Conservation (phyloP, 2,329 filamentous ascomycete species). For the Aureobasidium subglaciale region DNA sequence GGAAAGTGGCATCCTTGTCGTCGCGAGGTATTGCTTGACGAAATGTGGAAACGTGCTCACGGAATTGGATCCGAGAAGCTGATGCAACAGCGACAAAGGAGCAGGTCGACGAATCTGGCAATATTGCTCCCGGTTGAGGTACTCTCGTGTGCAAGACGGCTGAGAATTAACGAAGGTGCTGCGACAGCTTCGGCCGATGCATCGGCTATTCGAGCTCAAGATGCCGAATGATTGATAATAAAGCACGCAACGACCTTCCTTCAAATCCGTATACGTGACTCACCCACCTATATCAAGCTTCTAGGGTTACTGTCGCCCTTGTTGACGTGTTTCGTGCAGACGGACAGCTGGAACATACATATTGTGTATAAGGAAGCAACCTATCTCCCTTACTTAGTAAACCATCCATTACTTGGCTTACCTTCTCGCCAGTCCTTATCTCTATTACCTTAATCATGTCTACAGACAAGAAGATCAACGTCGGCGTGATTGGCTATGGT, state of each 20-base stretch:
- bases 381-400: not conserved
- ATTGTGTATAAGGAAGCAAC: not conserved
- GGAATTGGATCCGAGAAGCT: too few species aligned
- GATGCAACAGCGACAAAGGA: too few species aligned
- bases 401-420: not conserved
- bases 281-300: not conserved
- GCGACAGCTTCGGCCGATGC: not conserved
- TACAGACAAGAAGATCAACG: conserved; percentile 38
- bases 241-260: not conserved
- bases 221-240: not conserved
- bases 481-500: conserved; percentile 55
- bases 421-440: not conserved
- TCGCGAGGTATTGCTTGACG: too few species aligned
- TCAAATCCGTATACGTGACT: not conserved
- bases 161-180: not conserved
- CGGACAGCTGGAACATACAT: not conserved
- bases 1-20: not conserved
- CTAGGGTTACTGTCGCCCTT: not conserved
- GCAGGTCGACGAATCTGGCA: not conserved
- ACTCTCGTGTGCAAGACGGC: not conserved
- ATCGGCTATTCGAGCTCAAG: not conserved
- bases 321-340: not conserved
- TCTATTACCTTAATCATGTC: not conserved
- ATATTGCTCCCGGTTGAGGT: not conserved
- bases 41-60: too few species aligned